These are phyloP conservation scores for Wilcoxina mikolae DNA, from an alignment of 495 filamentous ascomycete species.

Conservation along the genomic window DNA sequence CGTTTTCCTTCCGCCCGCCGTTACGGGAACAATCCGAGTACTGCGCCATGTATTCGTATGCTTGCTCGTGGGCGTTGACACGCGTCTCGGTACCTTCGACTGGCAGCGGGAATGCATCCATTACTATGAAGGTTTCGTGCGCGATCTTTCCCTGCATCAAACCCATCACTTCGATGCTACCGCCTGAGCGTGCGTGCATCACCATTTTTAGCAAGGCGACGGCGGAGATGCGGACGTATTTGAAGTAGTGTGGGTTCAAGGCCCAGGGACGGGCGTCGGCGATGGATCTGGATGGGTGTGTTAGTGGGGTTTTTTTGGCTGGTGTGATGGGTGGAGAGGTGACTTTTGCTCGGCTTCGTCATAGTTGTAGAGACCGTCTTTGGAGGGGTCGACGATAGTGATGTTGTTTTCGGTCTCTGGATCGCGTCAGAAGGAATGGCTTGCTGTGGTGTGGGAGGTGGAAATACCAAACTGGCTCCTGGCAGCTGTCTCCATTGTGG, in stretches of 20 bases:
- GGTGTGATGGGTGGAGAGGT: conserved; percentile 14
- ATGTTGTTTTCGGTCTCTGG: conserved; percentile 81
- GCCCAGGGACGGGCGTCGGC: conserved; percentile 59
- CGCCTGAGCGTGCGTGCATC: conserved; percentile 92
- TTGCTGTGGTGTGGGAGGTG: background rate
- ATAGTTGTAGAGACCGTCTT: conserved; percentile 85
- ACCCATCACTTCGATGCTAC: conserved; percentile 90
- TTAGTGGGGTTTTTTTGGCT: background rate
- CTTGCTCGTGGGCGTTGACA: conserved; percentile 88
- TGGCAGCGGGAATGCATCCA: conserved; percentile 83
- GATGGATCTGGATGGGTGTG: conserved; percentile 13
- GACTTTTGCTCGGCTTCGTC: conserved; percentile 48
- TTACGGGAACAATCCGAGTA: conserved; percentile 66
- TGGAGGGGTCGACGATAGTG: conserved; percentile 64
- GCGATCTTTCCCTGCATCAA: conserved; percentile 93
- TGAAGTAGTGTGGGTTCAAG: conserved; percentile 78
- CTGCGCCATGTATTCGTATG: conserved; percentile 89
- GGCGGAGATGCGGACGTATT: conserved; percentile 80
- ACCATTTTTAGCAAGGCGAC: conserved; percentile 97
- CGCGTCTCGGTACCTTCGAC: conserved; percentile 97
- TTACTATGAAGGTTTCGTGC: conserved; percentile 74
- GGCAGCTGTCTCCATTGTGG: background rate
- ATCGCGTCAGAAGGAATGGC: background rate
- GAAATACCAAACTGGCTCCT: background rate
- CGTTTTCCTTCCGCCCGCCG: conserved; percentile 65